These are phyloP conservation scores for Tetracladium setigerum DNA, from an alignment of 495 filamentous ascomycete species.

Conservation along the genomic window DNA sequence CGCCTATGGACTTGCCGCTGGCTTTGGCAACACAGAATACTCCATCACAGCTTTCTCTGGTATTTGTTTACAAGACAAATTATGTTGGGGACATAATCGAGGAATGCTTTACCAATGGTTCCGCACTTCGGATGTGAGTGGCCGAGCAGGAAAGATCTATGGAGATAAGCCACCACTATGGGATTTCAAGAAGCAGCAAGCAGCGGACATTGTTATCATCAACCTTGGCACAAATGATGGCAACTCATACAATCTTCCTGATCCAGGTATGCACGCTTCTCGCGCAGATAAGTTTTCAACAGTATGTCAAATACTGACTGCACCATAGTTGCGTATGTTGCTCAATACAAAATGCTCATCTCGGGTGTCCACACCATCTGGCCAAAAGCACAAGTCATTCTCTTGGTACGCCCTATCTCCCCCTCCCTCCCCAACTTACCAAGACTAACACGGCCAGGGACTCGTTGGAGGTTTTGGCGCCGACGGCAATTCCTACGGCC, in stretches of 20 bases:
- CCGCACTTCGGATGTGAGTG: constrained; percentile 52
- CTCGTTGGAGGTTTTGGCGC: constrained; percentile 54
- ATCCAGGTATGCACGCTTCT: no score
- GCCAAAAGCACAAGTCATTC: constrained; percentile 53
- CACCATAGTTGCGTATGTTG: constrained; percentile 41
- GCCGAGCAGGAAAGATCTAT: constrained; percentile 40
- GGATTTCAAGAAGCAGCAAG: constrained; percentile 51
- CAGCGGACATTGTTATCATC: constrained; percentile 59
- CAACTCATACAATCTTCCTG: constrained; percentile 37
- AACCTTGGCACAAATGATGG: constrained; percentile 64
- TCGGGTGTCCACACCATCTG: constrained; percentile 52
- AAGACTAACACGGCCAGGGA: constrained; percentile 30
- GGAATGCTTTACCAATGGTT: constrained; percentile 60
- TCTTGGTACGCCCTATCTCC: constrained; percentile 40
- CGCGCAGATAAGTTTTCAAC: no score
- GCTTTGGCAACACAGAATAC: constrained; percentile 57
- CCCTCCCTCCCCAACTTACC: background rate
- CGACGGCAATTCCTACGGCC: constrained; percentile 44
- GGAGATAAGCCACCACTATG: constrained; percentile 49
- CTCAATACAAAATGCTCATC: constrained; percentile 51
- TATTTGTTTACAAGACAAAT: constrained; percentile 50
- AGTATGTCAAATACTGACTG: constrained; percentile 30
- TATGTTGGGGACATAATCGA: constrained; percentile 49
- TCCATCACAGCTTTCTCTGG: constrained; percentile 55
- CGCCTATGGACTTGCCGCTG: constrained; percentile 39